phyloP scores from a whole-genome alignment of 2,329 filamentous ascomycete species.

The Aureobasidium uvarum region DNA sequence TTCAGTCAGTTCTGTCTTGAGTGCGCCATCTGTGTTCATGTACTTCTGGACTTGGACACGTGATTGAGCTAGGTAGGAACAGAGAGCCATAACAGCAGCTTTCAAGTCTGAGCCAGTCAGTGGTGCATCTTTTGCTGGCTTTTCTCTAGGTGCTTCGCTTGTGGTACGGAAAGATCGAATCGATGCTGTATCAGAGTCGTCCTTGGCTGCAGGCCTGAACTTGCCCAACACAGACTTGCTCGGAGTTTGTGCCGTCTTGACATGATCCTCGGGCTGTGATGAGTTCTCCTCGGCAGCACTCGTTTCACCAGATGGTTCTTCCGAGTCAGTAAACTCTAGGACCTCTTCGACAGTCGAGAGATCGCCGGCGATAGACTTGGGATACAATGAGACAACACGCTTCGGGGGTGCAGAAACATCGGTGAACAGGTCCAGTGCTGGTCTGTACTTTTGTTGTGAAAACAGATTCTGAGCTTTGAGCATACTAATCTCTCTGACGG shows the following conservation, averaged over 20 bases:
- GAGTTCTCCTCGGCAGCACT: conserved; percentile 37
- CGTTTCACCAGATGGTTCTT: conserved; percentile 47
- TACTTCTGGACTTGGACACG: conserved; percentile 63
- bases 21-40: conserved; percentile 57
- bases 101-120: conserved; percentile 80
- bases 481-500: conserved; percentile 83
- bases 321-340: conserved; percentile 43
- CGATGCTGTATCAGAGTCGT: conserved; percentile 54
- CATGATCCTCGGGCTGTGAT: conserved; percentile 31
- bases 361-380: conserved; percentile 77
- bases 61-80: conserved; percentile 84
- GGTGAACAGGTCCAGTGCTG: conserved; percentile 86
- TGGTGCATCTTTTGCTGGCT: conserved; percentile 52
- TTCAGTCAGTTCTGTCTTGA: conserved; percentile 47
- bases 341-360: conserved; percentile 63
- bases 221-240: conserved; percentile 49
- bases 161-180: conserved; percentile 58
- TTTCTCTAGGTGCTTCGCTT: conserved; percentile 56
- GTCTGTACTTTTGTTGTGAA: conserved; percentile 74
- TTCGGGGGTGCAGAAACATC: conserved; percentile 88
- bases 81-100: conserved; percentile 76
- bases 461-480: conserved; percentile 87
- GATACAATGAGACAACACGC: conserved; percentile 80
- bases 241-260: conserved; percentile 37
- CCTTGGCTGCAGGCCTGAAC: conserved; percentile 45